These are phyloP conservation scores for Grigorovia yakushimaensis DNA, from an alignment of 805 yeast species.

Conservation along the genomic window DNA sequence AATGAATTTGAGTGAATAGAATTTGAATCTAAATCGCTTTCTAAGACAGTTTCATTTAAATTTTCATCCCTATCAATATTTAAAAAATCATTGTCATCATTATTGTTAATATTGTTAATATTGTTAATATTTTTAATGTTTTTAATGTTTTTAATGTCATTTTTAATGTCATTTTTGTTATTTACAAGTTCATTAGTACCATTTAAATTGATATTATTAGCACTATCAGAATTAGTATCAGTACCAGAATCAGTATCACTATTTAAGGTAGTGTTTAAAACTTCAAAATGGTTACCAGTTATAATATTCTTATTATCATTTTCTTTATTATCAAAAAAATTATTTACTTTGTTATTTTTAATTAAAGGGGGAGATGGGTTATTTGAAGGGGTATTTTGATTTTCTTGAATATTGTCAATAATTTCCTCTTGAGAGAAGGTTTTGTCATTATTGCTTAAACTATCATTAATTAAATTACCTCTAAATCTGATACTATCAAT, in stretches of 20 bases:
- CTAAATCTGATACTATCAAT: not conserved
- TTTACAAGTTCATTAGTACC: too few relatives aligned
- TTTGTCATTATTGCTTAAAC: not conserved
- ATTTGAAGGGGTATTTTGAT: not conserved
- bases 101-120: too few relatives aligned
- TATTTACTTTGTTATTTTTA: too few relatives aligned
- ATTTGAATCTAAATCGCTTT: not conserved
- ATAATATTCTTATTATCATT: too few relatives aligned
- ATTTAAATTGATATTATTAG: too few relatives aligned
- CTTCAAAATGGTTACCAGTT: too few relatives aligned
- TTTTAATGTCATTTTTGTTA: too few relatives aligned
- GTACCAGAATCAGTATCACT: not conserved
- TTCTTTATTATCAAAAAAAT: too few relatives aligned
- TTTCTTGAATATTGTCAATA: not conserved
- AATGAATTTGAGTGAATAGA: not conserved
- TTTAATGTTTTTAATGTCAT: too few relatives aligned
- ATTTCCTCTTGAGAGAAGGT: not conserved
- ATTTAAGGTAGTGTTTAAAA: too few relatives aligned
- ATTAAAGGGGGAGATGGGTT: not conserved
- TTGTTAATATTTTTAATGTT: too few relatives aligned
- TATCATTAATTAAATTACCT: not conserved
- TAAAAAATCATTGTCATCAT: not conserved
- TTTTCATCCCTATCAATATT: not conserved
- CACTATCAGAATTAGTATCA: not conserved
- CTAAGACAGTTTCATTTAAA: not conserved